Base-by-base conservation (phyloP, 2,329 filamentous ascomycete genomes). In the Trichophyton verrucosum region DNA sequence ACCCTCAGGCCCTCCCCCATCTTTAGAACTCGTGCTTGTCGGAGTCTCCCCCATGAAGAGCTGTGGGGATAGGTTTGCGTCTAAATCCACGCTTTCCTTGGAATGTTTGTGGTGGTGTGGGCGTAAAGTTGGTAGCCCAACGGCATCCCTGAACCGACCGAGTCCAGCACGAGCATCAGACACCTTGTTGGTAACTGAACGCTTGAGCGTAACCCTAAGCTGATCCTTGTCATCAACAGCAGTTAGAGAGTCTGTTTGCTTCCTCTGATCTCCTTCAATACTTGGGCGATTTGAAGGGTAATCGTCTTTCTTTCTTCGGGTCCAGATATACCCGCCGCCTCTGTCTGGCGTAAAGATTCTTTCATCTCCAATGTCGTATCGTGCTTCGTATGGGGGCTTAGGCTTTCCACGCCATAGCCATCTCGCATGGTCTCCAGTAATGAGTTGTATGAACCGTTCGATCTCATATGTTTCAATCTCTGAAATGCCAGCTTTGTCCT, bases 361-460 rank as follows among this genome's bases (percentile, higher is more conserved):
- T 20, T 75, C 74, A 61, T 74, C 72, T 9, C 67, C 68, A n/a
- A 68, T 67, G 13, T 67, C 68, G 42, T 67, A 66, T 7, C 66
- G 64, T 3, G 66, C 65, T 62, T 74, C 67, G 30, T 67, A 70
- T 15, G 66, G 69, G 59, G 69, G 81, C 69, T 92, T 90, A 63
- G 89, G 82, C 72, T 96, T 97, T 15, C 92, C 94, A 63, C 89
- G 82, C 94, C 94, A 99, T 1, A 99, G 80, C 90, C 91, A 97
- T 72, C 95, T 96, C 15, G 89, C 81, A 61, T 88, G 83, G 70
- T 94, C 89, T 38, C 94, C 92, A 63, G 86, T 86, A 0, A 87
- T 83, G 27, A 95, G 78, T 62, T 84, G 84, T 57, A 89, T 81
- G 66, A 97, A 95, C 53, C 81, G 85, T 66, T 95, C 91, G 60